Evolutionary conservation across 306 rosid species (phyloP), one percentile per base, ranked within the genome.

Genomic region (Acacia crassicarpa): DNA sequence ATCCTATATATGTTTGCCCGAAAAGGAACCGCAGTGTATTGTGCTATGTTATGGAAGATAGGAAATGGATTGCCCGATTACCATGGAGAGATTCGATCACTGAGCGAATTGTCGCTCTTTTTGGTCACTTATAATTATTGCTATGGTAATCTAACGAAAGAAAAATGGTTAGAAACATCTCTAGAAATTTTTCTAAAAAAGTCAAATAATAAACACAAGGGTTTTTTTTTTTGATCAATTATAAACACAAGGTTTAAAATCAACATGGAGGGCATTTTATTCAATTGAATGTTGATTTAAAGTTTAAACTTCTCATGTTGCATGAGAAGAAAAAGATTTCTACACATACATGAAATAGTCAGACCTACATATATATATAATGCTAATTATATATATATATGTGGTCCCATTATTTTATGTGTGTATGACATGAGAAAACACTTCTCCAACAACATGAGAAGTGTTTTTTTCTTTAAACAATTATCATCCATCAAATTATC

Each of bases 1-100:
- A 69, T 69, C 20, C 54, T 76, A 27, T 9, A 22, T 63, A 44
- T 58, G 13, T 25, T 77, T 44, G 73, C 59, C 45, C 20, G 32
- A 82, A 69, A 35, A 43, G 17, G 49, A 61, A 23, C 70, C 68
- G 72, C 73, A 7, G 0, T 9, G 76, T 72, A 33, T 77, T 80
- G 76, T 72, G 45, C 77, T 76, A 27, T 8, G 4, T 43, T 10
- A 43, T 38, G 72, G 72, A 38, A 13, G 27, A 67, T 70, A 12
- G 75, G 33, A 25, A 46, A 51, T 14, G 12, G 23, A 72, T 44
- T 48, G 51, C 38, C 3, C 65, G 48, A 45, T 51, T 53, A 19
- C 23, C 5, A 1, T 27, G 19, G 41, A 62, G 17, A 27, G 27
- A 62, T 59, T 59, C 4, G 6, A 62, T 6, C 8, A 6, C 8